These are phyloP conservation scores for Seiridium unicorne DNA, from an alignment of 2,329 filamentous ascomycete genomes.

Conservation along the genomic window DNA sequence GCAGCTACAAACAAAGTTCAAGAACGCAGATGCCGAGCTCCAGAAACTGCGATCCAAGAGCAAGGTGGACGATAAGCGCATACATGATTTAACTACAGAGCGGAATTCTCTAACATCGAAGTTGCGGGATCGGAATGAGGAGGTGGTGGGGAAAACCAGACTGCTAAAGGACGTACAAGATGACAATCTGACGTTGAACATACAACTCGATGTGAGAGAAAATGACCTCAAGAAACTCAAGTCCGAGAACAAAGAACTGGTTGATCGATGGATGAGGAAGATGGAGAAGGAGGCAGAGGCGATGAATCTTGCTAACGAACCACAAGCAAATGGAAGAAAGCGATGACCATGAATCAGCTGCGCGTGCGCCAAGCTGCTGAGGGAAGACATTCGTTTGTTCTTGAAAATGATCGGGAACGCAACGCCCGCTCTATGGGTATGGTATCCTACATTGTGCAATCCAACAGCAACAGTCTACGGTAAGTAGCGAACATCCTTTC, in stretches of 20 bases:
- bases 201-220: conserved; percentile 86
- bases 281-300: conserved; percentile 84
- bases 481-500: background rate
- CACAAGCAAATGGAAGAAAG: conserved; percentile 25
- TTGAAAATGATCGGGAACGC: background rate
- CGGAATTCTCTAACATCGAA: conserved; percentile 61
- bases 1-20: conserved; percentile 64
- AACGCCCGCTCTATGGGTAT: background rate
- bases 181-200: conserved; percentile 82
- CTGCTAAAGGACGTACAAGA: conserved; percentile 88
- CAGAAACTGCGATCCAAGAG: conserved; percentile 57
- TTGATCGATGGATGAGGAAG: conserved; percentile 86
- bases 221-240: conserved; percentile 70
- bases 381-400: background rate
- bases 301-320: conserved; percentile 71
- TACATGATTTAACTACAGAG: conserved; percentile 63
- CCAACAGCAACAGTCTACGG: conserved; percentile 2
- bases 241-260: conserved; percentile 82
- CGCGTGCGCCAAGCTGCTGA: background rate
- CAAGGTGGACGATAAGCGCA: conserved; percentile 56
- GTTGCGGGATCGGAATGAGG: conserved; percentile 79
- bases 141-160: conserved; percentile 79
- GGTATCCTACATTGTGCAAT: conserved; percentile 4
- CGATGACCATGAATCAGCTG: background rate
- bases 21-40: conserved; percentile 62